Evolutionary conservation across 345 rosid species (phyloP).

Genomic region (Cochlearia excelsa): DNA sequence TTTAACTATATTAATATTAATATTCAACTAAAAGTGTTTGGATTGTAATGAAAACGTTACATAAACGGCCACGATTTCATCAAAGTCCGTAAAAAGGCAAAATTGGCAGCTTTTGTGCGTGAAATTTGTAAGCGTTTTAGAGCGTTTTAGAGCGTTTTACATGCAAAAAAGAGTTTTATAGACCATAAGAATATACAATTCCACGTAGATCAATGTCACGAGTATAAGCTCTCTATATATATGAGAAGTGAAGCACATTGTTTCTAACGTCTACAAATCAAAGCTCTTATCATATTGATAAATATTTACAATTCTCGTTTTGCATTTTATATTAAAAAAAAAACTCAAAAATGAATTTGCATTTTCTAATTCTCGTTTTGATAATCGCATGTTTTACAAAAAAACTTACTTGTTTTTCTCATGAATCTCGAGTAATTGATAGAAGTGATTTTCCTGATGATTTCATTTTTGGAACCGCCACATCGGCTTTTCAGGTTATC

Average conservation of each 20-base stretch:
- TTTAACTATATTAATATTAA: background rate
- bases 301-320: no score
- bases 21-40: background rate
- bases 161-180: slow-evolving; percentile 15
- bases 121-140: slow-evolving; percentile 20
- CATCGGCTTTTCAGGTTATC: slow-evolving; percentile 32
- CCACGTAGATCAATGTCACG: slow-evolving; percentile 8
- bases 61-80: background rate
- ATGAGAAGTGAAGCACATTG: slow-evolving; percentile 3
- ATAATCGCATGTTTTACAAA: slow-evolving; percentile 6
- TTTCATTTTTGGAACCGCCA: slow-evolving; percentile 38
- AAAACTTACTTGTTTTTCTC: slow-evolving; percentile 1
- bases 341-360: slow-evolving; percentile 5
- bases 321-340: no score
- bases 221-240: slow-evolving; percentile 8
- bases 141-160: slow-evolving; percentile 20
- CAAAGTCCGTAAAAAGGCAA: background rate
- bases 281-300: no score
- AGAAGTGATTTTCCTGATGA: slow-evolving; percentile 26
- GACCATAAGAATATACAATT: background rate
- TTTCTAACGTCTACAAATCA: slow-evolving; percentile 24
- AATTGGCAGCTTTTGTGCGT: background rate
- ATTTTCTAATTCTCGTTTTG: slow-evolving; percentile 7
- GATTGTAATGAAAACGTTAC: slow-evolving; percentile 1
- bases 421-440: slow-evolving; percentile 8